Base-by-base conservation (phyloP, 2,329 filamentous ascomycete species). In the Emmonsiellopsis sp. region DNA sequence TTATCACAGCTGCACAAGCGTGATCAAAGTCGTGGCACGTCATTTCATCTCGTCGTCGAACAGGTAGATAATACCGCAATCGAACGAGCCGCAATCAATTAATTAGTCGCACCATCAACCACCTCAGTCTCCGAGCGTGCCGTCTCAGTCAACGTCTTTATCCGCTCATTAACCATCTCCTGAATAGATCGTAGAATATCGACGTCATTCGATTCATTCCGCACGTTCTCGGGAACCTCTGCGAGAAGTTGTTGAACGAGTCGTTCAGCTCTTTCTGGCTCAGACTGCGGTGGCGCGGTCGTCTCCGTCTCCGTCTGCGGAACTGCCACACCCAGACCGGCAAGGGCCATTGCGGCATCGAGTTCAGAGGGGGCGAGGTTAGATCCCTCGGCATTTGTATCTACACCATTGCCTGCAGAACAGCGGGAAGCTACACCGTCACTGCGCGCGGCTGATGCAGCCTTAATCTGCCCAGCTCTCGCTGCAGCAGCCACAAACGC, bases 231-330 rank as follows among this genome's bases (percentile, higher is more conserved):
- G 10, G 65, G 61, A 13, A 60, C 60, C 33, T 58, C 57, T 5
- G 64, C 61, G 53, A 62, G 59, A n/a, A 69, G 56, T 40, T 65
- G 61, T 47, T 67, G 63, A 37, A 69, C 62, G 34, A 69, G 57
- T n/a, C 63, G 60, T 46, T 51, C 56, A 40, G 65, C 61, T 43
- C 59, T 27, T 27, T 27, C 21, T 27, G 21, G 60, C 50, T 56
- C 57, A 10, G 58, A 53, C 13, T 63, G 14, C 43, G 33, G n/a
- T 42, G 31, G 3, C 40, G 44, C 40, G 57, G 53, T 5, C 21
- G 21, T 27, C 21, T 27, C 21, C 21, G 21, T 27, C 21, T 27
- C 17, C 53, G 56, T 49, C 60, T 56, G 54, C 50, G 53, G 32
- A 10, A 47, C 57, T 13, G 64, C 60, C 54, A 69, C 65, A n/a